Evolutionary conservation across 2,329 filamentous ascomycete species (phyloP), one percentile per base, ranked within the genome.

Genomic region (Aspergillus tanneri): DNA sequence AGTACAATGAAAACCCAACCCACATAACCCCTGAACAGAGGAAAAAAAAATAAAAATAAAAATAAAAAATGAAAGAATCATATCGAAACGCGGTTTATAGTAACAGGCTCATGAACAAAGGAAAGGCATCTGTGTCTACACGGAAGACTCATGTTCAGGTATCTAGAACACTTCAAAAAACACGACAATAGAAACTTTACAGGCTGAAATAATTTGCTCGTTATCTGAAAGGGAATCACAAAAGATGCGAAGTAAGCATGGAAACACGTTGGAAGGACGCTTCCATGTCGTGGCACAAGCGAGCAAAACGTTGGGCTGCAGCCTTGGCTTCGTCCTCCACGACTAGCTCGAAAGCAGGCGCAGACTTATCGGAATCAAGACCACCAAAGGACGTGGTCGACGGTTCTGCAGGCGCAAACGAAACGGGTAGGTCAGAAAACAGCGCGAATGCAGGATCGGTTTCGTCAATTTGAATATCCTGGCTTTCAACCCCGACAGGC

Each of bases 321-420:
- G 60, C 53, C 37, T 53, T 58, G 11, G 60, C 48, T 8, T 66
- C 61, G 14, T 58, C 53, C 32, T 65, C 75, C 46, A 87, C 79
- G 23, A 87, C 72, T n/a, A 90, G 77, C 56, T 87, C 81, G 59
- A 81, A 82, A 40, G 80, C 77, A 11, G 80, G 72, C 39, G 83
- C 72, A 2, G 78, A 71, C 76, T 91, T 91, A 58, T 87, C 84
- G 1, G 79, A 65, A 51, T 79, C 73, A 50, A 87, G 72, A 28
- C 78, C 79, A 38, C 77, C 78, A 47, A 75, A 72, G 10, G 69
- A 55, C 9, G 67, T 57, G 23, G 68, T 60, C 22, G 59, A 49
- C 10, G 61, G 34, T 23, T 63, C 56, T 36, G 51, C 71, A 48
- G 30, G 21, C 9, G 46, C 21, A 30, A 35, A n/a, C 11, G 53